phyloP scores from a whole-genome alignment of 2,329 filamentous ascomycete species.

The Aspergillus neoniger region DNA sequence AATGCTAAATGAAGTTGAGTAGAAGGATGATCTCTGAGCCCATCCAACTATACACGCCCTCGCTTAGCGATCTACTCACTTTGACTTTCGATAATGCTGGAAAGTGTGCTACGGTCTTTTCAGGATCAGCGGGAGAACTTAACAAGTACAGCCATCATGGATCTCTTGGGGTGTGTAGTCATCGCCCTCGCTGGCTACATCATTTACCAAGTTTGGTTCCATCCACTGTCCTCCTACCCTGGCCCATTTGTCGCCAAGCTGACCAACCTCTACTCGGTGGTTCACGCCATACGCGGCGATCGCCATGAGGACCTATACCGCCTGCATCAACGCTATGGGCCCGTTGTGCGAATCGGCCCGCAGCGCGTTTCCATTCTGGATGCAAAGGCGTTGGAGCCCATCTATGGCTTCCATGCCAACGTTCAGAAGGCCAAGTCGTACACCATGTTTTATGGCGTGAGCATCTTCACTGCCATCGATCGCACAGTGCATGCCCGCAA shows the following conservation, averaged over 20 bases:
- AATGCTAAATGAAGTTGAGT: no score
- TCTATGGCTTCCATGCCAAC: conserved; percentile 1
- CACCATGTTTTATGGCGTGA: not conserved
- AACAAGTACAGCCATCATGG: not conserved
- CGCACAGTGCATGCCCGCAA: not conserved
- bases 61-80: not conserved
- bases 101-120: not conserved
- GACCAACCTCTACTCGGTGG: conserved; percentile 3
- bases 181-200: not conserved
- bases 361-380: not conserved
- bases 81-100: not conserved
- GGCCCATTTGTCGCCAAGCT: conserved; percentile 5
- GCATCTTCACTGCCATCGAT: not conserved
- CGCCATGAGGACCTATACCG: conserved; percentile 4
- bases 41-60: no score
- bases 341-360: not conserved
- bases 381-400: not conserved
- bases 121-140: not conserved
- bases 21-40: no score
- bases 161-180: not conserved
- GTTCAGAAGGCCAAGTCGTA: not conserved
- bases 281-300: conserved; percentile 3
- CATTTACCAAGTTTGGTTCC: not conserved
- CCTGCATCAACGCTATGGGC: not conserved
- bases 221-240: conserved; percentile 3